Percentiles rank a stretch among this genome's conserved stretches.
These are phyloP conservation scores for Fusarium pseudocircinatum DNA, from an alignment of 2,329 filamentous ascomycete species.

Conservation along the genomic window DNA sequence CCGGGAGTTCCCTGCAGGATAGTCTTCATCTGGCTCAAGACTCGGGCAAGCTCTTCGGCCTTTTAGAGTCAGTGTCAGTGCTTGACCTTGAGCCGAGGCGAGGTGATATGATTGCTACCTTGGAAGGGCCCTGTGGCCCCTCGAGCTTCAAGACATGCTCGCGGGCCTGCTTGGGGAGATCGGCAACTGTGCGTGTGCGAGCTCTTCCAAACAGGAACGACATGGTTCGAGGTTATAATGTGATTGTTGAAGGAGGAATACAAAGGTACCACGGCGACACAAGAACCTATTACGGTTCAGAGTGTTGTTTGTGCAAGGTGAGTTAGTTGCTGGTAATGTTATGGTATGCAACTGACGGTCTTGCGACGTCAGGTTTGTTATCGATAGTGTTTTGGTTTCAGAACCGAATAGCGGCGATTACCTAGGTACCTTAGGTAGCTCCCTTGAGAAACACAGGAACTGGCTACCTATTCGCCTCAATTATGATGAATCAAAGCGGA, in stretches of 20 bases:
- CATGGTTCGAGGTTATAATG: constrained; percentile 47
- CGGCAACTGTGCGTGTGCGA: constrained; percentile 61
- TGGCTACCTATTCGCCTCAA: neutral
- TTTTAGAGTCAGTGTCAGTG: constrained; percentile 49
- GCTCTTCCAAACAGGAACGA: constrained; percentile 67
- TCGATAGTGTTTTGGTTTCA: constrained; percentile 29
- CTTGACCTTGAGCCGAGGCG: neutral
- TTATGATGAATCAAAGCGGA: neutral
- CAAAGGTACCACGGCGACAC: neutral
- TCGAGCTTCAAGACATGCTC: constrained; percentile 64
- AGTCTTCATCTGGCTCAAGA: constrained; percentile 90
- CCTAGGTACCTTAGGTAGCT: neutral
- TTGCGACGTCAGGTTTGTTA: constrained; percentile 31
- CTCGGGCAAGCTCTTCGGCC: constrained; percentile 88
- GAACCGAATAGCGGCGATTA: neutral
- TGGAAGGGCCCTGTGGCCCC: constrained; percentile 57
- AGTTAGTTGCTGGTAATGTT: neutral
- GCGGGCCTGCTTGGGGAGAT: constrained; percentile 65
- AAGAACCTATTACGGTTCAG: neutral
- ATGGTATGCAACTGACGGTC: constrained; percentile 3
- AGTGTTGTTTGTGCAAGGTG: constrained; percentile 8
- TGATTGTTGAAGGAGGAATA: neutral
- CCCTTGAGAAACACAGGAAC: neutral
- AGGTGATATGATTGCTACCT: constrained; percentile 50
- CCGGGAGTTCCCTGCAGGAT: constrained; percentile 93